These are phyloP conservation scores for Termitomyces sp. DNA, from an alignment of 768 basidiomycete species.

Conservation along the genomic window DNA sequence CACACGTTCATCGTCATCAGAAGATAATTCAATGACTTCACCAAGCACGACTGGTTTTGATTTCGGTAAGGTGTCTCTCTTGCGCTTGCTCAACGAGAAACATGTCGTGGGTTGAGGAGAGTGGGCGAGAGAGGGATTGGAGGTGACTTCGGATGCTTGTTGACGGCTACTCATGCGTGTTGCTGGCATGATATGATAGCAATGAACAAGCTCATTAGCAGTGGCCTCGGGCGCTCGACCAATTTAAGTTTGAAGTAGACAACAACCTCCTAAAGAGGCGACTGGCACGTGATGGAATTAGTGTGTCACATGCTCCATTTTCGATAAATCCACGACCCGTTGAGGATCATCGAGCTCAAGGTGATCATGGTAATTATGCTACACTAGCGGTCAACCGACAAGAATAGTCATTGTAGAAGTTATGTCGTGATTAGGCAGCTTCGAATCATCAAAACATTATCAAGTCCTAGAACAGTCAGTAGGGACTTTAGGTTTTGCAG, in stretches of 20 bases:
- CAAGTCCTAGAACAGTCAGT: background rate
- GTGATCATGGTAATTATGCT: background rate
- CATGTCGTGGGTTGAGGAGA: background rate
- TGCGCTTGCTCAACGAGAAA: slow-evolving; percentile 15
- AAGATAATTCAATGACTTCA: slow-evolving; percentile 53
- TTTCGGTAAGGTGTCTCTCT: slow-evolving; percentile 10
- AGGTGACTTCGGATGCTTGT: background rate
- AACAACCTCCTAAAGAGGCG: background rate
- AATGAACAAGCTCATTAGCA: background rate
- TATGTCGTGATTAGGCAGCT: background rate
- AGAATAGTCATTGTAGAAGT: background rate
- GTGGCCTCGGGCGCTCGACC: background rate
- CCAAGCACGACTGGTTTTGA: slow-evolving; percentile 11
- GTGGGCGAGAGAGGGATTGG: background rate
- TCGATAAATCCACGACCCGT: too few species aligned
- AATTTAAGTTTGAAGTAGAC: too few species aligned
- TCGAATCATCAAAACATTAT: background rate
- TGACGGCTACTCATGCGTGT: slow-evolving; percentile 1
- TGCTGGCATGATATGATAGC: slow-evolving; percentile 6
- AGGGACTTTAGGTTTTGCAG: background rate
- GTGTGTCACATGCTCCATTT: background rate
- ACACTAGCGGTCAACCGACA: background rate
- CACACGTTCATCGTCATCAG: slow-evolving; percentile 40
- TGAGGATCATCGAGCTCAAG: too few species aligned
- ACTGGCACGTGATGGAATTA: background rate